A percentile compares a stretch with the other conserved stretches of the same genome.
Evolutionary conservation across 2,329 filamentous ascomycete genomes (phyloP).

Genomic region (Ophiostoma perfectum): DNA sequence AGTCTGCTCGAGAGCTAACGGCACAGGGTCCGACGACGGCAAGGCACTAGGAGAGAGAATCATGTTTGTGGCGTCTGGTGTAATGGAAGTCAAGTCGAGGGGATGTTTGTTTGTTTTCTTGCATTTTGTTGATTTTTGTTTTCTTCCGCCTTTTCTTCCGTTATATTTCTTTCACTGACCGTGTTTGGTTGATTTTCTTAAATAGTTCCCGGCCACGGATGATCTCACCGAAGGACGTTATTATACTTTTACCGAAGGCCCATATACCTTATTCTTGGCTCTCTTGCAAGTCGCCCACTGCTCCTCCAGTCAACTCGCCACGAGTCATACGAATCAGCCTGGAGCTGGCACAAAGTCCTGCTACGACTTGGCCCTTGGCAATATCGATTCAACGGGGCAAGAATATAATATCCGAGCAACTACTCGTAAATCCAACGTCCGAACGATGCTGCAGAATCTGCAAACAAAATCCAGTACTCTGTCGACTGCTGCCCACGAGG

Average conservation of each 20-base stretch:
- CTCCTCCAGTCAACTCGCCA: not conserved
- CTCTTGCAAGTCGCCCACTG: not conserved
- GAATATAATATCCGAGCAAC: no score
- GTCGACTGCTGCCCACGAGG: not conserved
- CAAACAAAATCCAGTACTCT: no score
- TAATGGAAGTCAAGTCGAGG: not conserved
- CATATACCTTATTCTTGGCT: not conserved
- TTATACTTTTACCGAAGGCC: not conserved
- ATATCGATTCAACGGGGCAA: not conserved
- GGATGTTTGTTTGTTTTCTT: not conserved
- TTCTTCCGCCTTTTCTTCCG: not conserved
- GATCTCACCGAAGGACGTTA: not conserved
- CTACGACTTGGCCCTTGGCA: not conserved
- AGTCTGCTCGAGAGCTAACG: no score
- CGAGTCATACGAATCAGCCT: constrained; percentile 7
- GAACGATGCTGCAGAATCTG: no score
- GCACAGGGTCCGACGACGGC: not conserved
- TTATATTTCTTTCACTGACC: not conserved
- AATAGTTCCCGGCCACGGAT: no score
- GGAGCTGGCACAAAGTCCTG: not conserved
- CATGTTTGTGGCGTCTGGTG: not conserved
- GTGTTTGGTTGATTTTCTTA: not conserved
- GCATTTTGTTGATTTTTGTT: not conserved
- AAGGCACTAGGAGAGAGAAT: not conserved
- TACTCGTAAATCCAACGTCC: no score